Evolutionary conservation across 176 grass and related monocot species (phyloP), one percentile per base, ranked within the genome.

Genomic region (Cocos nucifera): DNA sequence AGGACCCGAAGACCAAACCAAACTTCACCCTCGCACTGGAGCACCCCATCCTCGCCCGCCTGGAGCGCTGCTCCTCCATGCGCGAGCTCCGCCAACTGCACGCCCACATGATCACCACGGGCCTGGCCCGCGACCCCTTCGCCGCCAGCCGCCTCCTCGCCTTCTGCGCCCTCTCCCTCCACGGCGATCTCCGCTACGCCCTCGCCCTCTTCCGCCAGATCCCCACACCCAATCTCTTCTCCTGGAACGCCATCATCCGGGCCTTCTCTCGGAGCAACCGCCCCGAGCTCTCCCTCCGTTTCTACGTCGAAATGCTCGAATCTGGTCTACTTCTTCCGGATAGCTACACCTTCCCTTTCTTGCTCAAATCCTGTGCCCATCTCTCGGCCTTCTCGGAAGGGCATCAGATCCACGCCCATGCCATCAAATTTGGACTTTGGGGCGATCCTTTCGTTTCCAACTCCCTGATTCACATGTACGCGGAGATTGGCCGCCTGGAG

Each of bases 331-430:
- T 29, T 9, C 32, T 35, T 30, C 58, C 58, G 17, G 58, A 60
- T 60, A 30, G 25, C 58, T 32, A 60, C 58, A 60, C 58, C 58
- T 60, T 60, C 24, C 58, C 58, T 17, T 60, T 60, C 58, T 30
- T 60, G 26, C 24, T 60, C 25, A 60, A 60, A 17, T 60, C 58
- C 15, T 60, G 58, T 25, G 4, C 58, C 58, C 58, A 60, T 17
- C 58, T 60, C 21, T 17, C 27, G 17, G 58, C 58, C 15, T 60
- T n/a, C 15, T 60, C 24, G 12, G 58, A 60, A 29, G 58, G 58
- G 14, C 58, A n/a, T 17, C 21, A 27, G 58, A 17, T 60, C 15
- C 58, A 61, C 3, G 58, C 27, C 58, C 58, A 61, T 30, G 58
- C 26, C 15, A 30, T 35, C 58, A 61, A 32, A 29, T 29, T 61